Percentiles rank a stretch among this genome's conserved stretches.
Conservation (phyloP, 148 eudicot genomes). For the Heliamphora exappendiculata region DNA sequence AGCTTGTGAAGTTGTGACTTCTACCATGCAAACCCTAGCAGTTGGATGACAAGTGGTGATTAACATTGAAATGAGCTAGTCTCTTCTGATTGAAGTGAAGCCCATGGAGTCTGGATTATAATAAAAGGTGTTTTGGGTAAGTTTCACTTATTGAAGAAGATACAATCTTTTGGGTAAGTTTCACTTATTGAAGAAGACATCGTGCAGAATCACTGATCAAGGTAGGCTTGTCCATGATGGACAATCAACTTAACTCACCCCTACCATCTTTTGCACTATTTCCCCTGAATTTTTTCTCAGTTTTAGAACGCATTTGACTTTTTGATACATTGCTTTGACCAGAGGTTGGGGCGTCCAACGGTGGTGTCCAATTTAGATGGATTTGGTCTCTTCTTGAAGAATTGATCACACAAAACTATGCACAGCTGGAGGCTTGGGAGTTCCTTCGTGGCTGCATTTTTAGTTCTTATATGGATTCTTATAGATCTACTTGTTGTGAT, state of each 20-base stretch:
- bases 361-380: slow-evolving; percentile 45
- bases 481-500: slow-evolving; percentile 41
- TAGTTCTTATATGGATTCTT: slow-evolving; percentile 27
- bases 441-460: slow-evolving; percentile 42
- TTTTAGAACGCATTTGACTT: slow-evolving; percentile 43
- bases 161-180: neutral
- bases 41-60: slow-evolving; percentile 5
- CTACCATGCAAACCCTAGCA: neutral
- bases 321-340: slow-evolving; percentile 42
- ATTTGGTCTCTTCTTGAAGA: slow-evolving; percentile 36
- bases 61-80: slow-evolving; percentile 10
- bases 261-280: slow-evolving; percentile 16
- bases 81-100: slow-evolving; percentile 12
- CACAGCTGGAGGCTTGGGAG: slow-evolving; percentile 48
- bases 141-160: slow-evolving; percentile 26
- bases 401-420: slow-evolving; percentile 33
- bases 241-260: slow-evolving; percentile 23
- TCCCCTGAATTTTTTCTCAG: slow-evolving; percentile 8
- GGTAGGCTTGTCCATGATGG: slow-evolving; percentile 51
- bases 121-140: slow-evolving; percentile 23
- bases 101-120: slow-evolving; percentile 21
- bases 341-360: slow-evolving; percentile 41
- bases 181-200: neutral
- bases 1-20: neutral
- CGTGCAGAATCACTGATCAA: slow-evolving; percentile 27